Percentiles rank a stretch among this genome's conserved stretches.
phyloP scores from a whole-genome alignment of 2,329 filamentous ascomycete species.

The Lasiodiplodia sp. region DNA sequence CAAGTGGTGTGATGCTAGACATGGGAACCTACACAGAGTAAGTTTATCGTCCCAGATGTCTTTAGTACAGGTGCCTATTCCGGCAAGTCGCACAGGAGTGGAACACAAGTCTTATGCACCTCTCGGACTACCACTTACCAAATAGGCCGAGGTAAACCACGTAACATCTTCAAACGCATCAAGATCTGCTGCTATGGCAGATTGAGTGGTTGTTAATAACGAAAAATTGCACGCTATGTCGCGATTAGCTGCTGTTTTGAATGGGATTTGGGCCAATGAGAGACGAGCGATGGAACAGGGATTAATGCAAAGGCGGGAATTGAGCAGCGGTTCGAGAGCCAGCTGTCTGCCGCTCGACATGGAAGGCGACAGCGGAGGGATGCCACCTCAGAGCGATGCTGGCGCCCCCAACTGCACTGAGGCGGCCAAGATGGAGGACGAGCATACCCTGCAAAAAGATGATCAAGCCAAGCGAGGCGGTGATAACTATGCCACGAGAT shows the following conservation, averaged over 20 bases:
- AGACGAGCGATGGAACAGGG: background rate
- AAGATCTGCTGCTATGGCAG: conserved; percentile 75
- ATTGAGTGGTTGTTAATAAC: conserved; percentile 82
- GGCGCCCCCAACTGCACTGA: background rate
- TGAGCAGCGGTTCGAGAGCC: background rate
- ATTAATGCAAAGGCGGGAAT: conserved; percentile 36
- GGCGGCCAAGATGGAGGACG: conserved; percentile 17
- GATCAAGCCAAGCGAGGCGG: conserved; percentile 62
- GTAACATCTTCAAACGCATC: conserved; percentile 75
- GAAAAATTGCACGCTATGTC: conserved; percentile 72
- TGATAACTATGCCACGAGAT: conserved; percentile 49
- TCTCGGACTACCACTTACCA: conserved; percentile 45
- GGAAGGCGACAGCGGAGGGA: background rate
- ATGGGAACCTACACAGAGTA: conserved; percentile 39
- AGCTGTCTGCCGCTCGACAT: background rate
- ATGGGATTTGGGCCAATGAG: background rate
- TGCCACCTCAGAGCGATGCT: conserved; percentile 3
- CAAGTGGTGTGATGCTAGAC: conserved; percentile 69
- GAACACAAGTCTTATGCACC: background rate
- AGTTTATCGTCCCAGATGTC: background rate
- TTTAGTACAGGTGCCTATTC: background rate
- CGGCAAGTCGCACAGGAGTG: background rate
- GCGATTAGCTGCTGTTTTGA: conserved; percentile 12
- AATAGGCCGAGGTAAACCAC: conserved; percentile 83
- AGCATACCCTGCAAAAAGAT: conserved; percentile 66